Base-by-base conservation (phyloP, 495 filamentous ascomycete genomes). In the Rhypophila decipiens region DNA sequence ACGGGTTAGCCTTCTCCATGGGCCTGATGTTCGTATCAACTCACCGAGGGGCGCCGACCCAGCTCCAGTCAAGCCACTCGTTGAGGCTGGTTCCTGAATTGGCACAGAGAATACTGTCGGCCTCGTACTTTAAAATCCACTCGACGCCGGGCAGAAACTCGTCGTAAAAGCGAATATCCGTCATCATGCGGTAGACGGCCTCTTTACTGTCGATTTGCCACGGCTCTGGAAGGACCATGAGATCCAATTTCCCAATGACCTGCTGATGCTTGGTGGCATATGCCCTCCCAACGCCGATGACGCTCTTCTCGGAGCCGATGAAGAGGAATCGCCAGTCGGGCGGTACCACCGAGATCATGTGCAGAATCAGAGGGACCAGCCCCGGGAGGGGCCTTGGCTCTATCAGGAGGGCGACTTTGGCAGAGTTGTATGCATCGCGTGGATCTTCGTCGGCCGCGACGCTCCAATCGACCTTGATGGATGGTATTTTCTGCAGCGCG, bases 241-340 rank as follows among this genome's bases (percentile, higher is more conserved):
- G 50, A 46, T 75, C 73, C 39, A 77, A 57, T 52, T 76, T 76
- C 1, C 74, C 74, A 24, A 60, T 61, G 0, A 58, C 57, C 31
- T 67, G 66, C 24, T 74, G 73, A 31, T 62, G 65, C 44, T 69
- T 63, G 9, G 70, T 63, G 10, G 70, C 60, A 12, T 64, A 63
- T 27, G 68, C 65, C 35, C 58, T 52, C 12, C 57, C 64, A 8
- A 76, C 58, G 50, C 60, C 65, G 13, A 54, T 42, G 0, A 71
- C 61, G 38, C 68, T 72, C 39, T 65, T 45, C 17, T 64, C 55
- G 3, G 69, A 66, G 21, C 73, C 74, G 45, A 75, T 61, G 50
- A 75, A 75, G 34, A 72, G 37, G 51, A 77, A 76, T 20, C 69
- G 64, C 73, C 74, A 76, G 52, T 75, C 72, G 8, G 70, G 63